Evolutionary conservation across 2,329 filamentous ascomycete species (phyloP).

Genomic region (Helicocarpus griseus): DNA sequence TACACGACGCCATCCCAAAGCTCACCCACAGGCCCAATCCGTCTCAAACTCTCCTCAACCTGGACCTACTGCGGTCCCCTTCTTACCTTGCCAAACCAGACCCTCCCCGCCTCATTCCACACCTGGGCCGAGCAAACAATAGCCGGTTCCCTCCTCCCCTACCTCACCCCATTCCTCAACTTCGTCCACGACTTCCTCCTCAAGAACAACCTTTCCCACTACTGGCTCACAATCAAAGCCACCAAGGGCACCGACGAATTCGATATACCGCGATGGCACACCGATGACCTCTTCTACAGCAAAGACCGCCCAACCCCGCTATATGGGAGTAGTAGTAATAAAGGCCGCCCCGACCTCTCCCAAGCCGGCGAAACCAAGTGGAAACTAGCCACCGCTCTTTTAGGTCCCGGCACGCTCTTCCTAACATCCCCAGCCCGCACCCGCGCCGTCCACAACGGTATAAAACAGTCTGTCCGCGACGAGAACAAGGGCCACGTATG

Average conservation of each 20-base stretch:
- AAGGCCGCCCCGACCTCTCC: not conserved
- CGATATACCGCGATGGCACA: constrained; percentile 40
- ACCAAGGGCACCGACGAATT: constrained; percentile 35
- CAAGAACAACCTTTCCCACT: constrained; percentile 29
- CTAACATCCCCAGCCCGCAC: constrained; percentile 23
- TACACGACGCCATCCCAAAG: constrained; percentile 5
- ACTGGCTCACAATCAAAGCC: constrained; percentile 42
- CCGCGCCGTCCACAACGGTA: constrained; percentile 21
- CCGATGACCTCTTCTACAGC: constrained; percentile 40
- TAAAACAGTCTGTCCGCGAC: constrained; percentile 19
- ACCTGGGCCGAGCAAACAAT: constrained; percentile 31
- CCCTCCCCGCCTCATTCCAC: constrained; percentile 28
- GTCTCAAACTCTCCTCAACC: constrained; percentile 20
- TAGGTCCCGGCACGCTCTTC: constrained; percentile 41
- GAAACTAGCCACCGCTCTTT: constrained; percentile 41
- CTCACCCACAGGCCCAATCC: not conserved
- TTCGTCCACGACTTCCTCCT: constrained; percentile 25
- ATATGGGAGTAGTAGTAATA: too few species aligned
- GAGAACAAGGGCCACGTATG: constrained; percentile 30
- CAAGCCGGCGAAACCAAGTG: constrained; percentile 27
- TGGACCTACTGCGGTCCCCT: constrained; percentile 40
- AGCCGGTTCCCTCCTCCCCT: constrained; percentile 24
- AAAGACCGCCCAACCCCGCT: not conserved
- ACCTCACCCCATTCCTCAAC: constrained; percentile 29
- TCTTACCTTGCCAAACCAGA: constrained; percentile 18